Evolutionary conservation across 2,329 filamentous ascomycete genomes (phyloP).

Genomic region (Cladosporium sp.): DNA sequence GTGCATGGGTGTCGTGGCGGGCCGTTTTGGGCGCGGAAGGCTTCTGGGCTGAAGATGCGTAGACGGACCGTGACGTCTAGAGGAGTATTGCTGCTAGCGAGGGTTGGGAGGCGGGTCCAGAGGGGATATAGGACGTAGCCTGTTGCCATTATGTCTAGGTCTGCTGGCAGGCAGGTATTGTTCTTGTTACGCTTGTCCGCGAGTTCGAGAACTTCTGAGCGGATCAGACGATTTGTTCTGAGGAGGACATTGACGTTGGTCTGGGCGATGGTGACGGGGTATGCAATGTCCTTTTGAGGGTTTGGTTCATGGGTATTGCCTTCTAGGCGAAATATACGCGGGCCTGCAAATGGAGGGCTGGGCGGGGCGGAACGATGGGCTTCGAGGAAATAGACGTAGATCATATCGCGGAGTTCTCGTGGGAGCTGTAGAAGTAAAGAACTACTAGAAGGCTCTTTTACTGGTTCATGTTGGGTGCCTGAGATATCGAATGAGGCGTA

Average conservation of each 20-base stretch:
- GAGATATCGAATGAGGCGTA: not conserved
- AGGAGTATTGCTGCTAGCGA: conserved; percentile 16
- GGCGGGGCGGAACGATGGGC: conserved; percentile 18
- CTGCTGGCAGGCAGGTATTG: conserved; percentile 18
- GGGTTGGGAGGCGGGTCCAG: conserved; percentile 28
- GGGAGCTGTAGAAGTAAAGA: conserved; percentile 24
- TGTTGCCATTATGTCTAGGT: conserved; percentile 30
- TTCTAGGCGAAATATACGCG: conserved; percentile 10
- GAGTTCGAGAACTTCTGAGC: conserved; percentile 26
- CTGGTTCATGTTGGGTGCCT: not conserved
- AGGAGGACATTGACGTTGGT: conserved; percentile 6
- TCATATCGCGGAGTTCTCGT: conserved; percentile 30
- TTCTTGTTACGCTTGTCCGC: conserved; percentile 22
- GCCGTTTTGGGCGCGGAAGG: conserved; percentile 28
- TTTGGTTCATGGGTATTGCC: not conserved
- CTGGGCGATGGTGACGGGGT: not conserved
- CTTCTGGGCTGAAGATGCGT: conserved; percentile 31
- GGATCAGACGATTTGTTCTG: conserved; percentile 22
- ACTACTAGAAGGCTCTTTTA: conserved; percentile 13
- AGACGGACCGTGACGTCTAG: conserved; percentile 30
- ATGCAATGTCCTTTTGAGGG: conserved; percentile 4
- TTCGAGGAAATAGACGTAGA: conserved; percentile 25
- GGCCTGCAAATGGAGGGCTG: conserved; percentile 21
- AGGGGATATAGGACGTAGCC: conserved; percentile 30
- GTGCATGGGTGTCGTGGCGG: conserved; percentile 27